Evolutionary conservation across 78 protist species (phyloP), one percentile per base, ranked within the genome.

Genomic region (Abeoforma whisleri): DNA sequence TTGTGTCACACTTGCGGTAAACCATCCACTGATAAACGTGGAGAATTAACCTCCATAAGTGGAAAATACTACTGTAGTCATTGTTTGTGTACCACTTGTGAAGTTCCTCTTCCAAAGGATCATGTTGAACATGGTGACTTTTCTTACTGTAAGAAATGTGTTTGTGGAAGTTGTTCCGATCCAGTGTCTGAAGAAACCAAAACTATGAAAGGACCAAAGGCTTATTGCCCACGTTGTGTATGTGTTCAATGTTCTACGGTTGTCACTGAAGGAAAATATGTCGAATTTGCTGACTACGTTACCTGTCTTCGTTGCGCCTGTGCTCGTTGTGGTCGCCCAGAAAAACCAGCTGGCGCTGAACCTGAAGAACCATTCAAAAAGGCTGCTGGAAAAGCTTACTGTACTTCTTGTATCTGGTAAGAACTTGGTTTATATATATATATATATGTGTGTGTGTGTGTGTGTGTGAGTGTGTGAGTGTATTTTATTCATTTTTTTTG

Each of bases 201-300:
- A 79, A 73, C 77, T 22, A 73, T 36, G 0, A 0, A 73, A 34
- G 38, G 62, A 8, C 57, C 82, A 33, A 81, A 28, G 22, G 70
- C 40, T 72, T 81, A 37, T 72, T 81, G 85, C 19, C 34, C 71
- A n/a, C 12, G 8, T n/a, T 81, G 85, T 39, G 85, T 81, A n/a
- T 81, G 85, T 30, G 8, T 34, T n/a, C 71, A 33, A 30, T 81
- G 85, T 38, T 69, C 68, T 36, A 39, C 71, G 2, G 71, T 48
- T 25, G 77, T 81, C 31, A 72, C 33, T 19, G 0, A 33, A 39
- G 73, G 57, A 36, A 30, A 81, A 72, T 30, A 35, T 35, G 57
- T 34, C 37, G 12, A 16, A 12, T 72, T 72, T 72, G 76, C 32
- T 12, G 76, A 72, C 12, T 37, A 37, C 12, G 76, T 32, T 38